These are phyloP conservation scores for Gomphus bonarii DNA, from an alignment of 1,284 basidiomycete species.

Conservation along the genomic window DNA sequence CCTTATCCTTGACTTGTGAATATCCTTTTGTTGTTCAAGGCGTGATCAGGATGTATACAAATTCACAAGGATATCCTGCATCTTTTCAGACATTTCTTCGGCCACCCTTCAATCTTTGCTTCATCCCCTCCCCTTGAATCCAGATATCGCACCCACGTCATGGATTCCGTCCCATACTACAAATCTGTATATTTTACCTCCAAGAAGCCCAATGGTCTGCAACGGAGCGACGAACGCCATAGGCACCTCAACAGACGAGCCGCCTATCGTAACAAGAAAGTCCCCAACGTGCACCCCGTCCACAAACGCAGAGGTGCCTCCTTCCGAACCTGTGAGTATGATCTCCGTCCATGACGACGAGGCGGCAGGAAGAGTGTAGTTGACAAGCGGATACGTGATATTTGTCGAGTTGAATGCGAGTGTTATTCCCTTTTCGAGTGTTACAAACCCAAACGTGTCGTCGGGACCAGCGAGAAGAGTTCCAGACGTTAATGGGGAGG, in stretches of 20 bases:
- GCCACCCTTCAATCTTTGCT: no score
- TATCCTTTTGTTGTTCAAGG: no score
- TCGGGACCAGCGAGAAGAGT: constrained; percentile 4
- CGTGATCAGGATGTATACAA: no score
- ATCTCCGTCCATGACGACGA: neutral
- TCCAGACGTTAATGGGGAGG: neutral
- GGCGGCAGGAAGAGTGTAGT: neutral
- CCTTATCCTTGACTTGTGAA: no score
- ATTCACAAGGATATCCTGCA: no score
- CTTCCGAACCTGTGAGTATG: no score
- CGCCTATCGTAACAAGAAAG: neutral
- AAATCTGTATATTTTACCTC: neutral
- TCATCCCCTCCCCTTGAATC: no score
- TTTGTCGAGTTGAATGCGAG: constrained; percentile 7
- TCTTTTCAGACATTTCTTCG: no score
- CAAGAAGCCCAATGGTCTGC: neutral
- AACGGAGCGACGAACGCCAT: constrained; percentile 9
- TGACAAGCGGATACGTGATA: constrained; percentile 1
- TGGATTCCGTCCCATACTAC: constrained; percentile 5
- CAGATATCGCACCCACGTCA: neutral
- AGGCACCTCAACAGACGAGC: neutral
- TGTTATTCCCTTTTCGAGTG: neutral
- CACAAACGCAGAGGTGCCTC: neutral
- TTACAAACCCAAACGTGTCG: neutral
- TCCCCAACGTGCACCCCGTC: neutral